Base-by-base conservation (phyloP, 2,329 filamentous ascomycete species). In the Elsinoe australis region DNA sequence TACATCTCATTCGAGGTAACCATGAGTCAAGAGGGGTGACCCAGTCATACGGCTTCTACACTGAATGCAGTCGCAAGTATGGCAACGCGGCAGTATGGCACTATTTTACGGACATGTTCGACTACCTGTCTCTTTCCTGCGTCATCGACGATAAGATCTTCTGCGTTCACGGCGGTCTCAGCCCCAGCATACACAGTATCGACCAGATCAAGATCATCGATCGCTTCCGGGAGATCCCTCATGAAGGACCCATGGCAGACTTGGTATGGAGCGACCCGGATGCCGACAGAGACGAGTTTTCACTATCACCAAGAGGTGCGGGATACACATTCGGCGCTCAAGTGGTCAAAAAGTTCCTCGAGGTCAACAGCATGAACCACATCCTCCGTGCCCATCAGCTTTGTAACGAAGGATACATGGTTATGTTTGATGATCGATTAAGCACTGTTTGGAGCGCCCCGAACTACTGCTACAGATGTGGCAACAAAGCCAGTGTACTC, bases 201-300 rank as follows among this genome's bases (percentile, higher is more conserved):
- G 92, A 98, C 66, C 92, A 98, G 69, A 96, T 98, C 70, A 96
- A 98, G 68, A 94, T 98, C 66, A 96, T 98, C 64, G 92, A 98
- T 69, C 87, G 92, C 36, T 98, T 96, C 73, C 83, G 92, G 57
- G 92, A 98, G 64, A 98, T 98, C 52, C 92, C 92, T 4, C 92
- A 98, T 69, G 92, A 98, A 68, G 92, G 92, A 0, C 92, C 92
- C 26, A 98, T 98, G 92, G 92, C 92, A n/a, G 92, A 98, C 66
- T 73, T 98, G 4, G 92, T 98, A 24, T 98, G 92, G 92, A 95
- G 88, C 15, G 92, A 98, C 64, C 92, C 92, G 0, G 92, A 98
- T 64, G 84, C 87, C n/a, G 92, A 98, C 59, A 79, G 89, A 50
- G 92, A 98, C 67, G 92, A 98, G 66, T 98, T 98, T 68, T 94